Conservation (phyloP, 2,329 filamentous ascomycete species). For the Colletotrichum aenigma region DNA sequence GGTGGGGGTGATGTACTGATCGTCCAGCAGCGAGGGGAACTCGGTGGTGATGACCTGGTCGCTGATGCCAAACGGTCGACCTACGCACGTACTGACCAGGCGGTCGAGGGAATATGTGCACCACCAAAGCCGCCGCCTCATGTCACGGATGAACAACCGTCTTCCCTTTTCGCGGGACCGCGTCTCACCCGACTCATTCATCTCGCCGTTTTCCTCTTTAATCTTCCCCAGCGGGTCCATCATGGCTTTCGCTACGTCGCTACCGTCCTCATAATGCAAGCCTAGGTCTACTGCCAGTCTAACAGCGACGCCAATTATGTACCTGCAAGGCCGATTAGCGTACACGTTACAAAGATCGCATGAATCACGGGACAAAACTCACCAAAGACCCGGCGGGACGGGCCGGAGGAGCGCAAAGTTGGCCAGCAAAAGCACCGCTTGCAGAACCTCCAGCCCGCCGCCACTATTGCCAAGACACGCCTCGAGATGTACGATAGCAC, state of each 20-base stretch:
- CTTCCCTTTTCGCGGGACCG: constrained; percentile 61
- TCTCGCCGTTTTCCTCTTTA: constrained; percentile 32
- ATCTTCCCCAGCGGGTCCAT: constrained; percentile 34
- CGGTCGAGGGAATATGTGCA: constrained; percentile 94
- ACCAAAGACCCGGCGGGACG: constrained; percentile 91
- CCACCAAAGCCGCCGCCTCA: constrained; percentile 92
- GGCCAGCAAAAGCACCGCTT: constrained; percentile 89
- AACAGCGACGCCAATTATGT: constrained; percentile 93
- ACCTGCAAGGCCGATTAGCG: constrained; percentile 46
- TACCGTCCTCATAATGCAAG: constrained; percentile 89
- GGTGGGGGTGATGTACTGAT: constrained; percentile 81
- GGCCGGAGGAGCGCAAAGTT: constrained; percentile 91
- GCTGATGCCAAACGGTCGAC: constrained; percentile 91
- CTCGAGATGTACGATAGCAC: constrained; percentile 90
- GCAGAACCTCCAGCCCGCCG: constrained; percentile 90
- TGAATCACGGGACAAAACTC: constrained; percentile 24
- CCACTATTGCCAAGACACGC: constrained; percentile 83
- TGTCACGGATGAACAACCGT: constrained; percentile 83
- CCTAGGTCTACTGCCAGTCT: constrained; percentile 90
- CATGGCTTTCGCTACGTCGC: constrained; percentile 63
- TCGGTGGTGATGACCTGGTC: constrained; percentile 96
- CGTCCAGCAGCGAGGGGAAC: constrained; percentile 87
- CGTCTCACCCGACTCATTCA: constrained; percentile 14
- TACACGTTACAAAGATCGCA: background rate
- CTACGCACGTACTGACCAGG: constrained; percentile 93